Evolutionary conservation across 1,284 basidiomycete species (phyloP).

Genomic region (Tilletiopsis washingtonensis): DNA sequence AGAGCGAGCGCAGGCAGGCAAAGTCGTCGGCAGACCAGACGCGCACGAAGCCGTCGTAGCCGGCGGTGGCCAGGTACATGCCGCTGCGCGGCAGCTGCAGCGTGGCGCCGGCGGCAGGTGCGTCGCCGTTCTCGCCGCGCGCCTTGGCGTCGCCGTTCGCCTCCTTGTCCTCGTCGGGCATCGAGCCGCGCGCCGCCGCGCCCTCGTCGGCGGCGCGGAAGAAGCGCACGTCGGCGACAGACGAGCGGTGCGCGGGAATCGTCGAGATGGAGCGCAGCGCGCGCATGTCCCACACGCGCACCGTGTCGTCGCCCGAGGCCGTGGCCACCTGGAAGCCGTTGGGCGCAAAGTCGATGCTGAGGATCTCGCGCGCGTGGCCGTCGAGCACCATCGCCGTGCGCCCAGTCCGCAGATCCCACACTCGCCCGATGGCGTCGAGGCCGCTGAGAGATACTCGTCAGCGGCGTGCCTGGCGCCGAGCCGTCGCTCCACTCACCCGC

Average conservation of each 20-base stretch:
- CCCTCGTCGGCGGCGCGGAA: conserved; percentile 56
- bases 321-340: conserved; percentile 97
- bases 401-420: conserved; percentile 94
- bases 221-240: conserved; percentile 89
- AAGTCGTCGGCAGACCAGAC: conserved; percentile 98
- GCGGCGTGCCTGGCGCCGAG: not conserved
- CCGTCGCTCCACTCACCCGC: conserved; percentile 61
- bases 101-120: conserved; percentile 43
- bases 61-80: conserved; percentile 82
- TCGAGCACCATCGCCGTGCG: conserved; percentile 96
- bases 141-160: not conserved
- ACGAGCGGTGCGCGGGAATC: conserved; percentile 89
- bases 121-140: conserved; percentile 5
- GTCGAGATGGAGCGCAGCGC: conserved; percentile 85
- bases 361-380: conserved; percentile 89
- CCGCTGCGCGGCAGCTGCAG: conserved; percentile 51
- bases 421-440: conserved; percentile 88
- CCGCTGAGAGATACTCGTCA: conserved; percentile 55
- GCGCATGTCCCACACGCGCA: conserved; percentile 97
- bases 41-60: conserved; percentile 91
- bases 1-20: conserved; percentile 78
- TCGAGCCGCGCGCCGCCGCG: conserved; percentile 30
- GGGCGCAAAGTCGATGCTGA: conserved; percentile 83
- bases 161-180: conserved; percentile 49
- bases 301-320: conserved; percentile 91